Percentiles rank a stretch among this genome's conserved stretches.
Evolutionary conservation across 345 rosid genomes (phyloP).

Genomic region (Arabidopsis suecica): DNA sequence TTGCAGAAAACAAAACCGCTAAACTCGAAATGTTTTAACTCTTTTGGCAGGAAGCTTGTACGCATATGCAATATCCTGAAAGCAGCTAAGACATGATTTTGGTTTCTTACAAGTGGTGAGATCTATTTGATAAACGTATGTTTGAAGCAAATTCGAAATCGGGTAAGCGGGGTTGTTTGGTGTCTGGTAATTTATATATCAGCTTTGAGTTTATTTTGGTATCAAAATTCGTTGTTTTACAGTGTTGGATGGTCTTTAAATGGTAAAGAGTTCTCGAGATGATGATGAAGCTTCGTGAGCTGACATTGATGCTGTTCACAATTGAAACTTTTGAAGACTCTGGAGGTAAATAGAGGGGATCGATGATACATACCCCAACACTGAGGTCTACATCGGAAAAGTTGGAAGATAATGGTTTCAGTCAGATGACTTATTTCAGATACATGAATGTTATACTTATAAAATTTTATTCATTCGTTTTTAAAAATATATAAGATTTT

Average conservation of each 20-base stretch:
- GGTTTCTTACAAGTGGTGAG: slow-evolving; percentile 38
- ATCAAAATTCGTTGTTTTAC: background rate
- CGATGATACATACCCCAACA: too few species aligned
- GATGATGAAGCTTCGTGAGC: too few species aligned
- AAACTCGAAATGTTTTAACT: slow-evolving; percentile 4
- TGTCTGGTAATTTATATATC: background rate
- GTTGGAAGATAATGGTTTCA: too few species aligned
- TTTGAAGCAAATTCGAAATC: background rate
- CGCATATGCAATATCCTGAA: slow-evolving; percentile 64
- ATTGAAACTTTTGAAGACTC: too few species aligned
- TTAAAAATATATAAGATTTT: background rate
- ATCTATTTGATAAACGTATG: slow-evolving; percentile 33
- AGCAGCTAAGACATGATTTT: slow-evolving; percentile 40
- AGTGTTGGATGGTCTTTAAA: background rate
- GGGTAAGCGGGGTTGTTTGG: background rate
- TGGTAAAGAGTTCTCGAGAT: too few species aligned
- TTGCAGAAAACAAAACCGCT: background rate
- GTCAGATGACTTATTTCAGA: too few species aligned
- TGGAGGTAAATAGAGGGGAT: too few species aligned
- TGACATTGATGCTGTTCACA: too few species aligned
- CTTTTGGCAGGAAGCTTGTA: slow-evolving; percentile 63
- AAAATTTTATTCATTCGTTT: too few species aligned
- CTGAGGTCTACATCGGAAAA: too few species aligned
- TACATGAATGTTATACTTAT: too few species aligned
- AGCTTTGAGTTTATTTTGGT: background rate